phyloP scores from a whole-genome alignment of 2,329 filamentous ascomycete species.

The Trichoderma lentiforme region DNA sequence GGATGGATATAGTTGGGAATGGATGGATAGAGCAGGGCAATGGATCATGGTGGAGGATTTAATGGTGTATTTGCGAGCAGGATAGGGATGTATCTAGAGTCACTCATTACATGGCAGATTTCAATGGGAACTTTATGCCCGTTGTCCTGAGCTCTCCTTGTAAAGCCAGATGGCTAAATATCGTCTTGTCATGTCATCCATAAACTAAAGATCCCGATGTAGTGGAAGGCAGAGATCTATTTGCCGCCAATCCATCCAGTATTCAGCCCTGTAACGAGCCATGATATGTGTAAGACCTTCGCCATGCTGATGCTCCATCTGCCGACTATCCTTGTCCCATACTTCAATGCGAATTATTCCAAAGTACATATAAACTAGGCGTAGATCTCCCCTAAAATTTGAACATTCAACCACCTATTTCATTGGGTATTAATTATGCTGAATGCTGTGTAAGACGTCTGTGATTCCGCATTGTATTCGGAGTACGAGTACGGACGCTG shows the following conservation, averaged over 20 bases:
- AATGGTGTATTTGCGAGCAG: background rate
- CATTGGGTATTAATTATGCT: background rate
- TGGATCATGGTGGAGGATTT: background rate
- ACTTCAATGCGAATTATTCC: too few species aligned
- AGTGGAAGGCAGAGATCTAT: too few species aligned
- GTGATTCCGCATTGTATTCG: background rate
- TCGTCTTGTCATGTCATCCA: too few species aligned
- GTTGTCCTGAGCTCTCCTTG: background rate
- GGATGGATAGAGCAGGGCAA: background rate
- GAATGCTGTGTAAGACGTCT: background rate
- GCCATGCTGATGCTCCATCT: too few species aligned
- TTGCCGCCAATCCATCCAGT: rapidly evolving
- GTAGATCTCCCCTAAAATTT: background rate
- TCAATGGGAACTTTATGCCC: background rate
- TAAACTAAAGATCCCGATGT: rapidly evolving
- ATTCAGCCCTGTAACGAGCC: too few species aligned
- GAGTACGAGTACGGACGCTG: too few species aligned
- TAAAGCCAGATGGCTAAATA: rapidly evolving
- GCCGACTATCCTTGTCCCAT: too few species aligned
- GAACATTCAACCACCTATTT: background rate
- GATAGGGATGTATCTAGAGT: background rate
- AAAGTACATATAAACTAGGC: too few species aligned
- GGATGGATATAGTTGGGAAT: background rate
- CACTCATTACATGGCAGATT: background rate
- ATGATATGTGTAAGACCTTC: too few species aligned